A percentile compares a stretch with the other conserved stretches of the same genome.
phyloP scores from a whole-genome alignment of 2,329 filamentous ascomycete species.

The Clathrospora elynae region DNA sequence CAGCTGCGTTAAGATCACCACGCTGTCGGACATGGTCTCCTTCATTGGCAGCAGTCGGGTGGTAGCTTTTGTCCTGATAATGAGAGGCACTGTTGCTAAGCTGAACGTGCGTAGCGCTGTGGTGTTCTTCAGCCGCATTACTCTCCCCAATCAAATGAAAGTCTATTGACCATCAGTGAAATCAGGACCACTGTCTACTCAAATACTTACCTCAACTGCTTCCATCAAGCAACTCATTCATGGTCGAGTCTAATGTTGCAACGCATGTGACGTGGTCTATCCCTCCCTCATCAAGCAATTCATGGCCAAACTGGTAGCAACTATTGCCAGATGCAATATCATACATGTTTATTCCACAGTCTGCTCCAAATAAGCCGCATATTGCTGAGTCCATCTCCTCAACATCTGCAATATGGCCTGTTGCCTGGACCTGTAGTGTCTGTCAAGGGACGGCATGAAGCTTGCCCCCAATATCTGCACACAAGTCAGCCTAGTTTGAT shows the following conservation, averaged over 20 bases:
- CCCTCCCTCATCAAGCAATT: neutral
- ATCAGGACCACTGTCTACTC: neutral
- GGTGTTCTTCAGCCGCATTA: neutral
- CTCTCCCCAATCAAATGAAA: neutral
- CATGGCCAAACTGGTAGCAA: neutral
- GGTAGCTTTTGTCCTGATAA: neutral
- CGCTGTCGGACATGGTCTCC: neutral
- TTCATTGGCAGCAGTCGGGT: slow-evolving; percentile 1
- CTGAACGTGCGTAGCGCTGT: neutral
- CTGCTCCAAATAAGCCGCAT: neutral
- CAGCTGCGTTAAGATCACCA: neutral
- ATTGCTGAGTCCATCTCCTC: neutral
- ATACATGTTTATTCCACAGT: neutral
- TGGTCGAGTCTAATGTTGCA: neutral
- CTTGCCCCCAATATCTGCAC: neutral
- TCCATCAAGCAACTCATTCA: slow-evolving; percentile 1
- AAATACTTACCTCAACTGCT: too few relatives aligned
- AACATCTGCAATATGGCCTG: neutral
- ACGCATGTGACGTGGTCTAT: too few relatives aligned
- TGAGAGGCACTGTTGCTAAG: neutral
- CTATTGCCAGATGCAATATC: neutral
- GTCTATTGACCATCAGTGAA: neutral
- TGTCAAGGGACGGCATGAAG: neutral
- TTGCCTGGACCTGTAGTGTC: neutral
- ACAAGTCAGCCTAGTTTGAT: neutral